These are phyloP conservation scores for Paraphoma chrysanthemicola DNA, from an alignment of 2,329 filamentous ascomycete genomes.

Conservation along the genomic window DNA sequence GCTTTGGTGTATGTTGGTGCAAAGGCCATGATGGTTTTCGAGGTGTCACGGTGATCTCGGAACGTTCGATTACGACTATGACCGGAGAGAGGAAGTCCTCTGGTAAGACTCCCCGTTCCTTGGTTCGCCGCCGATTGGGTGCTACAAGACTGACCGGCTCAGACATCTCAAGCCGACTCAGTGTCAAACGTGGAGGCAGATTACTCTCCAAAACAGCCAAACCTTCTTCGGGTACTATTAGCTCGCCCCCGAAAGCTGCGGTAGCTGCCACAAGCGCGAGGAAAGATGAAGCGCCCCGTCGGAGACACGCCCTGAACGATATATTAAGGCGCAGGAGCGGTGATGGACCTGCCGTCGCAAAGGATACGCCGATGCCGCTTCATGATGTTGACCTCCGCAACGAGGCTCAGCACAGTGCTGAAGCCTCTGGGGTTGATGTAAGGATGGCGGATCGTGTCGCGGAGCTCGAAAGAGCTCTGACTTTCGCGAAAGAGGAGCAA, in stretches of 20 bases:
- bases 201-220: constrained; percentile 31
- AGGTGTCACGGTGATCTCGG: constrained; percentile 20
- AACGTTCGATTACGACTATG: constrained; percentile 28
- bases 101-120: constrained; percentile 24
- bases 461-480: constrained; percentile 39
- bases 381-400: constrained; percentile 1
- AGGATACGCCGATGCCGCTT: background rate
- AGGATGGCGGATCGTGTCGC: constrained; percentile 21
- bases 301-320: constrained; percentile 40
- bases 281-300: constrained; percentile 40
- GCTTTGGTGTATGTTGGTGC: background rate
- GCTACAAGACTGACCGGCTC: constrained; percentile 5
- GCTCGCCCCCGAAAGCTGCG: constrained; percentile 40
- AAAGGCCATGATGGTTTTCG: constrained; percentile 16
- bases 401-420: constrained; percentile 4
- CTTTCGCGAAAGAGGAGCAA: constrained; percentile 29
- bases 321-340: constrained; percentile 27
- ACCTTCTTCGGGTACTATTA: constrained; percentile 26
- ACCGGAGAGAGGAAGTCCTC: constrained; percentile 37
- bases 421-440: constrained; percentile 6
- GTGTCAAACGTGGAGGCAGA: constrained; percentile 34
- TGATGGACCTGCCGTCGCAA: constrained; percentile 1
- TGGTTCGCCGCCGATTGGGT: background rate
- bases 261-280: constrained; percentile 32
- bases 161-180: constrained; percentile 35